These are phyloP conservation scores for Nepenthes gracilis DNA, from an alignment of 148 eudicot genomes.

Conservation along the genomic window DNA sequence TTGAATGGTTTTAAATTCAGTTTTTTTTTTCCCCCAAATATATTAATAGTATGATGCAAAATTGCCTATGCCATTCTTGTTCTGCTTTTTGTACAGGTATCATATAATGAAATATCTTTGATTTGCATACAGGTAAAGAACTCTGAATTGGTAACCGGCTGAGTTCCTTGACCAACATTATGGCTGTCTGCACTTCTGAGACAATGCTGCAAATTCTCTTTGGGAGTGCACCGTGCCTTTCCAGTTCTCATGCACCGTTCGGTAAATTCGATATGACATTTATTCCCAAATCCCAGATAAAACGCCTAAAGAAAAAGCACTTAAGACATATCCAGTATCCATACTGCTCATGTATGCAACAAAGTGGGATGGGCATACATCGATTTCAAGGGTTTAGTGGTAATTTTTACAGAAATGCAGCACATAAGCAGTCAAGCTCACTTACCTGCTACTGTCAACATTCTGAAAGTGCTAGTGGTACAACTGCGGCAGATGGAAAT, in stretches of 20 bases:
- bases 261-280: slow-evolving; percentile 9
- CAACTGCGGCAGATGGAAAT: slow-evolving; percentile 21
- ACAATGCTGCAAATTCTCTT: slow-evolving; percentile 21
- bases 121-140: neutral
- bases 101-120: too few species aligned
- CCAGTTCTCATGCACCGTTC: slow-evolving; percentile 7
- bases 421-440: slow-evolving; percentile 1
- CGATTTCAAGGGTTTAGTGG: slow-evolving; percentile 3
- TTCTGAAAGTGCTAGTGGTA: slow-evolving; percentile 32
- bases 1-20: too few species aligned
- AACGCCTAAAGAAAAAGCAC: slow-evolving; percentile 15
- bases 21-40: too few species aligned
- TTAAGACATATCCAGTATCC: slow-evolving; percentile 1
- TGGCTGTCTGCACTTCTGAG: slow-evolving; percentile 10
- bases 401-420: slow-evolving; percentile 3
- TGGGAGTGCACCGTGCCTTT: slow-evolving; percentile 15
- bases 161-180: slow-evolving; percentile 10
- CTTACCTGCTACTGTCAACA: slow-evolving; percentile 26
- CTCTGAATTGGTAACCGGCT: neutral
- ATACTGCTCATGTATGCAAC: slow-evolving; percentile 9
- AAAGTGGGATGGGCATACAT: slow-evolving; percentile 5
- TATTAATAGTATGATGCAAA: too few species aligned
- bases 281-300: slow-evolving; percentile 10
- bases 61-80: too few species aligned
- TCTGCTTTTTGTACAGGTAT: too few species aligned